These are phyloP conservation scores for Fereydounia khargensis DNA, from an alignment of 1,284 basidiomycete species.

Conservation along the genomic window DNA sequence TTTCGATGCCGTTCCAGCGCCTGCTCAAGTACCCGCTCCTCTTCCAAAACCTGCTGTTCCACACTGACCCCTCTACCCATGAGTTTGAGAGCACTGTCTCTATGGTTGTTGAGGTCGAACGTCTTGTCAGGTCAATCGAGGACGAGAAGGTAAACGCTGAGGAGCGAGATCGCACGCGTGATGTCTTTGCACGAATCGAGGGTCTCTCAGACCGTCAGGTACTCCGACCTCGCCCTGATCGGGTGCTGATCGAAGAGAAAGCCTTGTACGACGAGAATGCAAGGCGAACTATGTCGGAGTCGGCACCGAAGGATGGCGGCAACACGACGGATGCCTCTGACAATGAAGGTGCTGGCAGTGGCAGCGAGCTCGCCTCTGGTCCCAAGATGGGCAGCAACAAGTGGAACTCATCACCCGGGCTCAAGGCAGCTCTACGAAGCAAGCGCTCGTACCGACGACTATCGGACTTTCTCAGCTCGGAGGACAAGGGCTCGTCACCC, in stretches of 20 bases:
- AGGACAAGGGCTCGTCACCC: conserved; percentile 3
- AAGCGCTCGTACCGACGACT: conserved; percentile 47
- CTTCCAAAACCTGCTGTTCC: conserved; percentile 77
- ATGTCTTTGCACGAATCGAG: conserved; percentile 91
- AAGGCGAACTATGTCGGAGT: conserved; percentile 47
- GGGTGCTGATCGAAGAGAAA: conserved; percentile 80
- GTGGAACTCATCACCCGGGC: conserved; percentile 3
- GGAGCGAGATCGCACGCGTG: conserved; percentile 87
- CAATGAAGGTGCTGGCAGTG: conserved; percentile 20
- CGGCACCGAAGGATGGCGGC: conserved; percentile 21
- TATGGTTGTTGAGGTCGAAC: conserved; percentile 95
- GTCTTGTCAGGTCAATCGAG: conserved; percentile 90
- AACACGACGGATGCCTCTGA: conserved; percentile 7
- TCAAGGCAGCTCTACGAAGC: conserved; percentile 37
- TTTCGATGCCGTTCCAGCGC: conserved; percentile 95
- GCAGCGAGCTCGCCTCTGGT: conserved; percentile 6
- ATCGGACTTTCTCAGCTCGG: conserved; percentile 35
- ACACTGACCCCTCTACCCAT: conserved; percentile 92
- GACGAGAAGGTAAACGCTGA: conserved; percentile 96
- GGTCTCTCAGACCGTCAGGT: conserved; percentile 66
- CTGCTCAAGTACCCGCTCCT: conserved; percentile 94
- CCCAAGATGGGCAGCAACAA: conserved; percentile 8
- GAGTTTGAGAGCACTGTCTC: conserved; percentile 93
- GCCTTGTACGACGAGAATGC: conserved; percentile 60
- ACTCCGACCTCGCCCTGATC: conserved; percentile 80